Conservation (phyloP, 2,329 filamentous ascomycete genomes). For the Cordyceps farinosa region DNA sequence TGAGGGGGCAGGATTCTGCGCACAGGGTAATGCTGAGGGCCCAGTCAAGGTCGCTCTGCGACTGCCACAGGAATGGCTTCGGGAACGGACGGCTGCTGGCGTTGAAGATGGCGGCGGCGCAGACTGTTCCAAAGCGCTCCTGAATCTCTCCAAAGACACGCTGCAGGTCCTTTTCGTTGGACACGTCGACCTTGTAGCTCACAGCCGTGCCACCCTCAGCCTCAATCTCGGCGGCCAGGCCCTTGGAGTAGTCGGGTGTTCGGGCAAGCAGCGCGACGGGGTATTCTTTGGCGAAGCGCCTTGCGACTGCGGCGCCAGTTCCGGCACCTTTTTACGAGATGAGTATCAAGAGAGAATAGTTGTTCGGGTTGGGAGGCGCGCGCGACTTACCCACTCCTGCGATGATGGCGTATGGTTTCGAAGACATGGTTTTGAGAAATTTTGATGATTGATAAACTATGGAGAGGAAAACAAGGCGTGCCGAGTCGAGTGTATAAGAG, state of each 20-base stretch:
- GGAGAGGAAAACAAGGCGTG: not conserved
- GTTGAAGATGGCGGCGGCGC: slow-evolving; percentile 17
- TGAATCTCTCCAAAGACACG: slow-evolving; percentile 7
- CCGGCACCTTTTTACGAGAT: slow-evolving; percentile 6
- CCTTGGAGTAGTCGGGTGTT: not conserved
- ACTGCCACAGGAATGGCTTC: slow-evolving; percentile 18
- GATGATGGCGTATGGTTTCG: slow-evolving; percentile 10
- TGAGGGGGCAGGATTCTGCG: not conserved
- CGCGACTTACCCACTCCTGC: slow-evolving; percentile 16
- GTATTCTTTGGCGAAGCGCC: slow-evolving; percentile 15
- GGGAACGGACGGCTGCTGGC: slow-evolving; percentile 18
- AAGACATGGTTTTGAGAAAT: not conserved
- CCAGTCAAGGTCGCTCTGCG: not conserved
- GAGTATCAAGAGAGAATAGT: not conserved
- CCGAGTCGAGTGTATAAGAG: not conserved
- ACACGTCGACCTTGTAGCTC: slow-evolving; percentile 13
- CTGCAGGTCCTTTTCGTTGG: not conserved
- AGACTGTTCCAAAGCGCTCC: not conserved
- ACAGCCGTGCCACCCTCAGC: slow-evolving; percentile 14
- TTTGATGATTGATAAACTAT: not conserved
- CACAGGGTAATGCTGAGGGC: slow-evolving; percentile 13
- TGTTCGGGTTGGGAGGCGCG: not conserved
- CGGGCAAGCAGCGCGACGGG: slow-evolving; percentile 15
- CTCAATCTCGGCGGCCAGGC: slow-evolving; percentile 12
- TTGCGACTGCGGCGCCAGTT: slow-evolving; percentile 13